A percentile compares a stretch with the other conserved stretches of the same genome.
Conservation (phyloP, 164 flowering plant genomes). For the Cinnamomum micranthum region DNA sequence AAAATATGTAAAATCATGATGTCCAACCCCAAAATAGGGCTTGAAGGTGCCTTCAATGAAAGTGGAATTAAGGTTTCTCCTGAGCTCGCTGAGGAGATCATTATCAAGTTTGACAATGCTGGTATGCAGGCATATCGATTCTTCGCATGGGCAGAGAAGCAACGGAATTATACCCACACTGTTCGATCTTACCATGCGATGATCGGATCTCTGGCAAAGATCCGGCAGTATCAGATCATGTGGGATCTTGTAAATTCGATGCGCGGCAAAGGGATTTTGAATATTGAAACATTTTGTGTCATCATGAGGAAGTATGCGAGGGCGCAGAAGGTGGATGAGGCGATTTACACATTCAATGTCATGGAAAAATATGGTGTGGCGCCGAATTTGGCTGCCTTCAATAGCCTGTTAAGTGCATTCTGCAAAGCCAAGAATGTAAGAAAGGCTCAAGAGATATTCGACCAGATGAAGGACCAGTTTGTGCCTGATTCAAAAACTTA, state of each 20-base stretch:
- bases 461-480: conserved; percentile 52
- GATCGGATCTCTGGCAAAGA: conserved; percentile 79
- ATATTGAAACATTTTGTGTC: conserved; percentile 79
- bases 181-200: conserved; percentile 66
- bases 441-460: conserved; percentile 90
- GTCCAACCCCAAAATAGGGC: conserved; percentile 54
- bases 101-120: conserved; percentile 69
- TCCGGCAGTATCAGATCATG: conserved; percentile 80
- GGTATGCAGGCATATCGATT: conserved; percentile 82
- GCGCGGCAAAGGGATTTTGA: conserved; percentile 53
- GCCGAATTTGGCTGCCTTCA: conserved; percentile 74
- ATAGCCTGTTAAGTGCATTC: conserved; percentile 68
- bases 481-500: conserved; percentile 74
- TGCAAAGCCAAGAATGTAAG: conserved; percentile 87
- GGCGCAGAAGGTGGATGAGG: conserved; percentile 75
- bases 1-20: conserved; percentile 56
- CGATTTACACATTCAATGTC: conserved; percentile 72
- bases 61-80: conserved; percentile 57
- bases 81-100: conserved; percentile 65
- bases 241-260: conserved; percentile 80
- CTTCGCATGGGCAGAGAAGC: conserved; percentile 83
- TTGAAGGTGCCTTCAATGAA: conserved; percentile 56
- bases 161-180: conserved; percentile 59
- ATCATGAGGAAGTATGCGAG: conserved; percentile 81
- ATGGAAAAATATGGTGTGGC: conserved; percentile 69